Percentiles rank a stretch among this genome's conserved stretches.
phyloP scores from a whole-genome alignment of 2,329 filamentous ascomycete species.

The Penicillium sp. region DNA sequence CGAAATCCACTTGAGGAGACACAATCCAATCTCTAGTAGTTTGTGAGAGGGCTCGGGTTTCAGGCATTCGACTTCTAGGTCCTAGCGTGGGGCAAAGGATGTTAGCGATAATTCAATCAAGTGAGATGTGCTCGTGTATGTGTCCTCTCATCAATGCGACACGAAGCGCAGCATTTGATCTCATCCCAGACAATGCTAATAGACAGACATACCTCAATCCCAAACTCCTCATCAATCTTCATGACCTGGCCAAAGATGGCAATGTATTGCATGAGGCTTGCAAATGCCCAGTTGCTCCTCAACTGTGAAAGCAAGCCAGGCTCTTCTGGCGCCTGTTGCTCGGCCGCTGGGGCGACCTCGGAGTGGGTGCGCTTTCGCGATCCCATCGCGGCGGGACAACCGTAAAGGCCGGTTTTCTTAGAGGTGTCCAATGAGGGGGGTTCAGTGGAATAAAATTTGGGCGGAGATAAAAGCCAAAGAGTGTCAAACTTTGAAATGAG shows the following conservation, averaged over 20 bases:
- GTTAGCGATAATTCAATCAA: not conserved
- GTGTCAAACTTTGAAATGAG: not conserved
- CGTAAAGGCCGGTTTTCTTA: conserved; percentile 29
- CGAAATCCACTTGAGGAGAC: conserved; percentile 86
- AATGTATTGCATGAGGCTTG: conserved; percentile 90
- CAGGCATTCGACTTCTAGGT: conserved; percentile 83
- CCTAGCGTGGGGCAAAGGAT: conserved; percentile 52
- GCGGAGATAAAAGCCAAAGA: conserved; percentile 3
- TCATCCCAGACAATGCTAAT: not conserved
- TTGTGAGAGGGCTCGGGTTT: conserved; percentile 69
- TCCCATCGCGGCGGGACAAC: conserved; percentile 46
- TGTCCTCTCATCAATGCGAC: conserved; percentile 2
- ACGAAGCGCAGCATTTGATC: conserved; percentile 13
- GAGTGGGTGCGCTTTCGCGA: conserved; percentile 56
- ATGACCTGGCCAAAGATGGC: conserved; percentile 83
- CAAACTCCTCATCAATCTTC: conserved; percentile 84
- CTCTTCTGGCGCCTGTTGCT: conserved; percentile 37
- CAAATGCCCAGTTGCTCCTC: conserved; percentile 93
- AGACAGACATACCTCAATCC: conserved; percentile 71
- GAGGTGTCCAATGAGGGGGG: conserved; percentile 8
- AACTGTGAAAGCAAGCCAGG: conserved; percentile 61
- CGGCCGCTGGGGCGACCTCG: conserved; percentile 54
- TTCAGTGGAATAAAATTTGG: not conserved
- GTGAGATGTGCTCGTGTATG: too few species aligned
- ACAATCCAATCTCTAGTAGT: conserved; percentile 77